These are phyloP conservation scores for Biscutella laevigata DNA, from an alignment of 441 rosid species.

Conservation along the genomic window DNA sequence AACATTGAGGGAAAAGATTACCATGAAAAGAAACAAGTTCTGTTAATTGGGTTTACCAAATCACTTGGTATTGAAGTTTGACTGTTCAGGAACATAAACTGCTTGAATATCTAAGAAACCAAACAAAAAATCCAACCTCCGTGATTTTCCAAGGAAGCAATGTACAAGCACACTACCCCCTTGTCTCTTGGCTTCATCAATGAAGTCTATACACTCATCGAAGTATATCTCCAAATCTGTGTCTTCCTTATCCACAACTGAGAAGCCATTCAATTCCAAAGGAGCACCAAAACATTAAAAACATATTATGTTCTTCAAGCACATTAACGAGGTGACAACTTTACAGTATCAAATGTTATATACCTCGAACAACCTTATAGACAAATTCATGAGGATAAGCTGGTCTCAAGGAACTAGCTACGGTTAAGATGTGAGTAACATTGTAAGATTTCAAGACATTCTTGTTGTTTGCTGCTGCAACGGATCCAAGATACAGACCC, in stretches of 20 bases:
- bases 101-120: not conserved
- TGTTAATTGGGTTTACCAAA: not conserved
- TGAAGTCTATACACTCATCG: slow-evolving; percentile 61
- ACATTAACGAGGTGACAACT: not conserved
- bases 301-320: not conserved
- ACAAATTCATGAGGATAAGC: slow-evolving; percentile 42
- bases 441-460: slow-evolving; percentile 37
- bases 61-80: not conserved
- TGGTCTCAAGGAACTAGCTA: slow-evolving; percentile 44
- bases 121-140: slow-evolving; percentile 50
- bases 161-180: slow-evolving; percentile 80
- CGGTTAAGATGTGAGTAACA: slow-evolving; percentile 49
- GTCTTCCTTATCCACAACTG: slow-evolving; percentile 67
- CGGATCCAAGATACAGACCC: slow-evolving; percentile 67
- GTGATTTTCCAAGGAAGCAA: slow-evolving; percentile 72
- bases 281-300: not conserved
- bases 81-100: not conserved
- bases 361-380: slow-evolving; percentile 48
- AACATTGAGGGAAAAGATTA: not conserved
- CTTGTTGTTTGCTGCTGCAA: slow-evolving; percentile 44
- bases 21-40: too few relatives aligned
- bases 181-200: slow-evolving; percentile 63
- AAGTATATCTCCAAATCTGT: slow-evolving; percentile 53
- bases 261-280: not conserved
- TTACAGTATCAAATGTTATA: not conserved